Percentiles rank a stretch among this genome's conserved stretches.
Conservation (phyloP, 495 filamentous ascomycete genomes). For the Trichocladium uniseriatum region DNA sequence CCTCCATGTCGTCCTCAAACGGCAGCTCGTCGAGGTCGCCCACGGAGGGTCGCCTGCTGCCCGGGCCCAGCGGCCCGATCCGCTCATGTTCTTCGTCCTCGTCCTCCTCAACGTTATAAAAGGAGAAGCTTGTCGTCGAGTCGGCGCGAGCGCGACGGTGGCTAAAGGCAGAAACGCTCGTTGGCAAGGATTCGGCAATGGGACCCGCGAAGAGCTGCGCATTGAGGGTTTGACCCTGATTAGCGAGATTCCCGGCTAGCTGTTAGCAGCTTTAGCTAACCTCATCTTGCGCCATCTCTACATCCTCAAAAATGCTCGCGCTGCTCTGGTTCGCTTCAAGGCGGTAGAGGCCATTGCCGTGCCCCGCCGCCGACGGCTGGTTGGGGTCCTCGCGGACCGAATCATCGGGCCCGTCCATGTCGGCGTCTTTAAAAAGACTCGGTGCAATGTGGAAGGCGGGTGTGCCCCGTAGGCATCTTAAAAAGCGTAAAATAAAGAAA, state of each 20-base stretch:
- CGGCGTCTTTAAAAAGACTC: constrained; percentile 2
- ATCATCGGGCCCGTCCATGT: constrained; percentile 26
- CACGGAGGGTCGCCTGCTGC: background rate
- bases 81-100: constrained; percentile 16
- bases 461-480: constrained; percentile 7
- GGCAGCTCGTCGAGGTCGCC: constrained; percentile 33
- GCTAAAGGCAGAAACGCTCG: constrained; percentile 77
- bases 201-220: constrained; percentile 84
- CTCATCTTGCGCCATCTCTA: constrained; percentile 99
- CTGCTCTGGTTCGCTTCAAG: constrained; percentile 71
- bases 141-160: constrained; percentile 70
- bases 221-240: background rate
- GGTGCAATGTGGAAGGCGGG: background rate
- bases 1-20: constrained; percentile 32
- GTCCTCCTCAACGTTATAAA: constrained; percentile 62
- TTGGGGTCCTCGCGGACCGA: constrained; percentile 5
- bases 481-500: background rate
- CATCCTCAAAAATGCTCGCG: constrained; percentile 78
- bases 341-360: constrained; percentile 41
- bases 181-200: constrained; percentile 88
- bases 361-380: constrained; percentile 16
- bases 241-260: too few species aligned
- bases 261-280: constrained; percentile 34
- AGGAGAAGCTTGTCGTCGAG: constrained; percentile 83
- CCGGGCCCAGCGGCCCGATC: background rate